These are phyloP conservation scores for Microcyclosporella mali DNA, from an alignment of 2,329 filamentous ascomycete genomes.

Conservation along the genomic window DNA sequence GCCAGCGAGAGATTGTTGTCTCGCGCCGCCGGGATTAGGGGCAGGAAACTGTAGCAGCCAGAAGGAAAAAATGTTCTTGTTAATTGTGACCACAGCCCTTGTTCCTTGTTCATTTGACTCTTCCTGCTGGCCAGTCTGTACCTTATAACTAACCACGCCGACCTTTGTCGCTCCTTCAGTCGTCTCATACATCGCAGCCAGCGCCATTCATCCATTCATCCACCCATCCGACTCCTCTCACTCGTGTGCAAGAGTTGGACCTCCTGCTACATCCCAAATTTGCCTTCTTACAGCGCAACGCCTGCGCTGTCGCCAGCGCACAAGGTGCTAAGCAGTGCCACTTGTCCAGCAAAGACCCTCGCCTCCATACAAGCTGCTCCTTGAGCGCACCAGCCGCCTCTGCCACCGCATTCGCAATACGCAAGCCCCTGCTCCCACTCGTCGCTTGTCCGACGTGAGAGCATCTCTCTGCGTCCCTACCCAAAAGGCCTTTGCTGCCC, in stretches of 20 bases:
- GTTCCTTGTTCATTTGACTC: constrained; percentile 5
- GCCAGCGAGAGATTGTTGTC: background rate
- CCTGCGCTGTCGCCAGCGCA: constrained; percentile 5
- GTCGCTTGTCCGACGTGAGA: constrained; percentile 15
- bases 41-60: background rate
- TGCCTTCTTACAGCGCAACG: constrained; percentile 1
- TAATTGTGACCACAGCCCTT: constrained; percentile 4
- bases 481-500: constrained; percentile 16
- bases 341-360: constrained; percentile 11
- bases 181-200: background rate
- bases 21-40: background rate
- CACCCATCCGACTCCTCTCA: background rate
- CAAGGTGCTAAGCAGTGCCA: constrained; percentile 18
- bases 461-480: constrained; percentile 7
- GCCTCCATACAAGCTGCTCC: background rate
- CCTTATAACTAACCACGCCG: constrained; percentile 1
- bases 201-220: background rate
- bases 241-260: background rate
- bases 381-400: background rate
- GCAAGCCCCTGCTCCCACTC: constrained; percentile 6
- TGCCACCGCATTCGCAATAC: background rate
- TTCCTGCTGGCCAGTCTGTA: background rate
- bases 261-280: background rate
- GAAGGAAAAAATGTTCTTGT: constrained; percentile 1
- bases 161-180: constrained; percentile 6